phyloP scores from a whole-genome alignment of 2,329 filamentous ascomycete species.

The Cryphonectria parasitica region DNA sequence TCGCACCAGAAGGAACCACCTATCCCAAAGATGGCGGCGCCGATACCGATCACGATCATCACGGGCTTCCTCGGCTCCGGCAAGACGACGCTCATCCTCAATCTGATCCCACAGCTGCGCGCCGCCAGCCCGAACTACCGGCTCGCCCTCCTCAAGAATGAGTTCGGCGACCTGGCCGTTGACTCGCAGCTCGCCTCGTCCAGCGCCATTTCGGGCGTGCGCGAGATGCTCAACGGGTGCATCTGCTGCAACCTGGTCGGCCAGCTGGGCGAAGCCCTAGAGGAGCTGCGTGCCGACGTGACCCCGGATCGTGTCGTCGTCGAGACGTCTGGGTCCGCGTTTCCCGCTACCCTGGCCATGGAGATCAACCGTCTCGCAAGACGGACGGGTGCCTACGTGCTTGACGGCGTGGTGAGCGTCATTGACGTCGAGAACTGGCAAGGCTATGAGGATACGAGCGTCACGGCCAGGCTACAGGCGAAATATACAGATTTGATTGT shows the following conservation, averaged over 20 bases:
- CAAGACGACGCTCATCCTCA: slow-evolving; percentile 94
- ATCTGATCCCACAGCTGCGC: slow-evolving; percentile 86
- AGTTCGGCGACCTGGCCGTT: slow-evolving; percentile 93
- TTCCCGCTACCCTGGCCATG: slow-evolving; percentile 86
- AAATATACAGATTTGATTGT: slow-evolving; percentile 88
- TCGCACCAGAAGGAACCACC: not conserved
- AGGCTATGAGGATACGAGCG: slow-evolving; percentile 89
- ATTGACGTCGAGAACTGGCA: slow-evolving; percentile 95
- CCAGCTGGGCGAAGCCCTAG: slow-evolving; percentile 79
- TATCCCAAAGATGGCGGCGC: slow-evolving; percentile 56
- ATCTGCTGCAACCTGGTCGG: slow-evolving; percentile 99
- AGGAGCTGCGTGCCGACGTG: slow-evolving; percentile 65
- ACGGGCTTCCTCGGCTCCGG: slow-evolving; percentile 96
- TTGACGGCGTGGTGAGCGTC: slow-evolving; percentile 88
- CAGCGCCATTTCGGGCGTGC: slow-evolving; percentile 82
- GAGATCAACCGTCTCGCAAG: slow-evolving; percentile 80
- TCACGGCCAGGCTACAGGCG: slow-evolving; percentile 86
- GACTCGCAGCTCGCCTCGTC: slow-evolving; percentile 89
- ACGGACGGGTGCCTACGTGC: slow-evolving; percentile 69
- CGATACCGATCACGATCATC: slow-evolving; percentile 89
- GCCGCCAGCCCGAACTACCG: slow-evolving; percentile 76
- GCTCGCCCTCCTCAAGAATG: slow-evolving; percentile 94
- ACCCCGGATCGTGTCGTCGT: slow-evolving; percentile 85
- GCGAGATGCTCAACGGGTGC: slow-evolving; percentile 93
- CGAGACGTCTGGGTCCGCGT: slow-evolving; percentile 88